Conservation (phyloP, 2,329 filamentous ascomycete genomes). For the Fusarium nodosum region DNA sequence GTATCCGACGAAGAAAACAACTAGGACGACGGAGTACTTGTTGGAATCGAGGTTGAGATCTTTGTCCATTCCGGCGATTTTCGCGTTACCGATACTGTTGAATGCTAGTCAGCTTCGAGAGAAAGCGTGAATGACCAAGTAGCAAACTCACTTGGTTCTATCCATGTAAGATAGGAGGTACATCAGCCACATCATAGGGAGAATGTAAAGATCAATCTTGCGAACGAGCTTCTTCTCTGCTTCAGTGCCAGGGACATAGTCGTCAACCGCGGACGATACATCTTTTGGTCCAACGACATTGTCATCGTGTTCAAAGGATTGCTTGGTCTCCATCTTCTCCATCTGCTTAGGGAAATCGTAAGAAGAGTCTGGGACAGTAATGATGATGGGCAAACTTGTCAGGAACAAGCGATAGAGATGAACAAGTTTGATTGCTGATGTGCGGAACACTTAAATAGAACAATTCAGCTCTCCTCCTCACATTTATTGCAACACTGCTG, state of each 20-base stretch:
- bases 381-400: rapidly evolving
- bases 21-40: background rate
- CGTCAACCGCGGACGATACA: background rate
- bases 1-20: constrained; percentile 11
- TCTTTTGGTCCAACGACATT: background rate
- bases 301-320: background rate
- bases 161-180: background rate
- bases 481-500: background rate
- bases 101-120: background rate
- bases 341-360: background rate
- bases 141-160: background rate
- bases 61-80: background rate
- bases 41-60: background rate
- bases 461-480: background rate
- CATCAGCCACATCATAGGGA: background rate
- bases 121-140: too few relatives aligned
- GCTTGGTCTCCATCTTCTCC: background rate
- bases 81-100: background rate
- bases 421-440: background rate
- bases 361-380: background rate
- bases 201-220: background rate
- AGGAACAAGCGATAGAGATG: background rate
- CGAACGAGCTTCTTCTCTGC: background rate
- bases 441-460: background rate
- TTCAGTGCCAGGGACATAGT: background rate